Base-by-base conservation (phyloP, 192 early-diverging fungal species). In the Linnemannia elongata region DNA sequence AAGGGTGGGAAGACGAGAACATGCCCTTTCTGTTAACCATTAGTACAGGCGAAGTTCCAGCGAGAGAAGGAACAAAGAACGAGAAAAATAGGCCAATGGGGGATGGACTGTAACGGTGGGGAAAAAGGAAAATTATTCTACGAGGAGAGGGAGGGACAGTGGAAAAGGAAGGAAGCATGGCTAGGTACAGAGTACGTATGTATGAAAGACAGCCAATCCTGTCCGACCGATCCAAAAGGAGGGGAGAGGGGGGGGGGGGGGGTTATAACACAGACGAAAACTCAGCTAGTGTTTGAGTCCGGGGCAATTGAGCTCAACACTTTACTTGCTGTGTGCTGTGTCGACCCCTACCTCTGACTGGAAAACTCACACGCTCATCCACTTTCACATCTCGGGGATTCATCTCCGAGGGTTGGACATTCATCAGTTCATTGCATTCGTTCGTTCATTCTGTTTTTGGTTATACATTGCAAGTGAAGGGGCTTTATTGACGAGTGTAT, bases 151-250 rank as follows among this genome's bases (percentile, higher is more conserved):
- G 24, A 2, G 24, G 55, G n/a, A n/a, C n/a, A 27, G 55, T 20
- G 27, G 24, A 66, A 66, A 10, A 10, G 27, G 33, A 30, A 15
- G 60, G n/a, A 66, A 66, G 27, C n/a, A 35, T 33, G 60, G 60
- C 60, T 13, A 66, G 60, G 60, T 66, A 66, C 30, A 66, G 6
- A 15, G 24, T 2, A 24, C 52, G 20, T 27, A 66, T 6, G 49
- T 18, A 52, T 22, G 49, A 33, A 33, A 15, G 1, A 33, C 30
- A 66, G 60, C 30, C 60, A 66, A 66, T 66, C 60, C 27, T 66
- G 60, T 33, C 24, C 12, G 60, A 66, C 60, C 57, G 57, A 60
- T 60, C 57, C 57, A 60, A 60, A 30, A 60, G 57, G 57, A 60
- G 10, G n/a, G n/a, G n/a, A n/a, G n/a, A 60, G 57, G 57, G 30